These are phyloP conservation scores for Byssochlamys sp. DNA, from an alignment of 2,329 filamentous ascomycete genomes.

Conservation along the genomic window DNA sequence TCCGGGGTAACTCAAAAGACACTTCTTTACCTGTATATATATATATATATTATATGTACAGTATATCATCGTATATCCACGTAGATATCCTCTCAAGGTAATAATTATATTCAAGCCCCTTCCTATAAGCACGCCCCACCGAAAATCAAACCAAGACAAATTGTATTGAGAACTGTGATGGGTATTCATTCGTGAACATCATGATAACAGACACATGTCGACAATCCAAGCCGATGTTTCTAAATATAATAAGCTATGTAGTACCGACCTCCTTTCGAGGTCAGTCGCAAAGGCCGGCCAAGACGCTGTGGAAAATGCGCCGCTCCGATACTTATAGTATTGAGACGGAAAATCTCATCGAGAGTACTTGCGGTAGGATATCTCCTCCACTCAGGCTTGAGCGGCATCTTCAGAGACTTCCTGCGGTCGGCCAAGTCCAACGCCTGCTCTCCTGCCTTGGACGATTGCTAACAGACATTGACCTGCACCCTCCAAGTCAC, in stretches of 20 bases:
- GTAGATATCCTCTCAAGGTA: neutral
- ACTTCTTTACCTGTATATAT: no score
- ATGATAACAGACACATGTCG: neutral
- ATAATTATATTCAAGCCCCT: neutral
- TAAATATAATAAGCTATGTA: neutral
- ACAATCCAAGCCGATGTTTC: neutral
- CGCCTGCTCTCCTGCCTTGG: conserved; percentile 58
- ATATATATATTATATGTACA: neutral
- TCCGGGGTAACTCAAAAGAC: no score
- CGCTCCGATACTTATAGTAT: neutral
- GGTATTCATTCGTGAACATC: neutral
- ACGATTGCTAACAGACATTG: conserved; percentile 60
- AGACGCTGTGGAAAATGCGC: no score
- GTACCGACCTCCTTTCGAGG: neutral
- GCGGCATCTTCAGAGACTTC: neutral
- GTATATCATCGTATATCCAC: neutral
- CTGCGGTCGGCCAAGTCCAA: conserved; percentile 51
- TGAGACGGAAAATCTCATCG: neutral
- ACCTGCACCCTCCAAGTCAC: conserved; percentile 73
- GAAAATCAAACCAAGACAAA: neutral
- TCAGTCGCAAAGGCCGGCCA: neutral
- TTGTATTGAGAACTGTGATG: neutral
- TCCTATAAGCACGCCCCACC: neutral
- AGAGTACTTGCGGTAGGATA: neutral
- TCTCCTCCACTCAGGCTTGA: neutral